Conservation (phyloP, 2,329 filamentous ascomycete genomes). For the Reticulascus tulasneorum region DNA sequence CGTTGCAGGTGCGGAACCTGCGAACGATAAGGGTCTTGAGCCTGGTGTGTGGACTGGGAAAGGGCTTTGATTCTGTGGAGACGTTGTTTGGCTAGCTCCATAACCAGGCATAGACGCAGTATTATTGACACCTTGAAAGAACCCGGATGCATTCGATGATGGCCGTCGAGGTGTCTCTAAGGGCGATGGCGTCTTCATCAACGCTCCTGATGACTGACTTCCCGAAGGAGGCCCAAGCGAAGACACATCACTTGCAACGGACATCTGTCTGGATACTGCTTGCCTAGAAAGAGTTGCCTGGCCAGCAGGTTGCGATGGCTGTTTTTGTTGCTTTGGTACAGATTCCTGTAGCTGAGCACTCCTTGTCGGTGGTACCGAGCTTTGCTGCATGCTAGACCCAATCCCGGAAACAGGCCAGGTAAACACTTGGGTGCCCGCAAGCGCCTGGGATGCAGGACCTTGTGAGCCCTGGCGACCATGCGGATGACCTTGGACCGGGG, state of each 20-base stretch:
- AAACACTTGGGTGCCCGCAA: too few species aligned
- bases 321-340: too few species aligned
- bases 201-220: constrained; percentile 18
- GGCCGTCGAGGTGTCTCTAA: constrained; percentile 16
- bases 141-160: constrained; percentile 14
- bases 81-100: not conserved
- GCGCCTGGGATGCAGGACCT: too few species aligned
- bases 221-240: constrained; percentile 21
- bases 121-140: constrained; percentile 12
- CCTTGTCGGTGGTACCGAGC: too few species aligned
- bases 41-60: constrained; percentile 6
- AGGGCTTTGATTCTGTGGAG: not conserved
- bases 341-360: too few species aligned
- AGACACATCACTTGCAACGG: constrained; percentile 20
- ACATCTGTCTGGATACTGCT: too few species aligned
- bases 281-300: too few species aligned
- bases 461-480: too few species aligned
- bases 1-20: constrained; percentile 1
- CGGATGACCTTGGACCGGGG: too few species aligned
- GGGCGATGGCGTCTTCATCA: constrained; percentile 24
- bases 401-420: too few species aligned
- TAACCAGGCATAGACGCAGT: not conserved
- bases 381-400: too few species aligned
- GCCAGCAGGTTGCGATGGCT: too few species aligned
- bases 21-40: constrained; percentile 5